These are phyloP conservation scores for Parascedosporium putredinis DNA, from an alignment of 2,329 filamentous ascomycete genomes.

Conservation along the genomic window DNA sequence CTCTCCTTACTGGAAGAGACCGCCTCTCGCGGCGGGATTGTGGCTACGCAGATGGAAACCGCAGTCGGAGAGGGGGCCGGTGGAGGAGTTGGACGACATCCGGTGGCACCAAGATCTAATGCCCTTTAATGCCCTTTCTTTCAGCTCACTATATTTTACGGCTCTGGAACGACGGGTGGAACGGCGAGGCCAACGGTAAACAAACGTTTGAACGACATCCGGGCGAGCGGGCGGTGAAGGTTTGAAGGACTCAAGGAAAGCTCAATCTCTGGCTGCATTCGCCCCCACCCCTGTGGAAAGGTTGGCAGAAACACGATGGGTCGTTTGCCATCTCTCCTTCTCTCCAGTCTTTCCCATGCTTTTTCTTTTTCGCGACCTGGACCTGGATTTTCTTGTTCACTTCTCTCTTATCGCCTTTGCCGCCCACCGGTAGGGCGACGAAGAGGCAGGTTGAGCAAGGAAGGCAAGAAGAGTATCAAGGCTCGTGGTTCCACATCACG, in stretches of 20 bases:
- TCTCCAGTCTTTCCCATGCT: neutral
- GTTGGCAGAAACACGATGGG: slow-evolving; percentile 1
- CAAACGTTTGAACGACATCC: slow-evolving; percentile 2
- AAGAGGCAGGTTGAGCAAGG: too few species aligned
- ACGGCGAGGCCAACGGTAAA: neutral
- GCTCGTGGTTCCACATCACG: too few species aligned
- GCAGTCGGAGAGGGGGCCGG: neutral
- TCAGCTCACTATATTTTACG: neutral
- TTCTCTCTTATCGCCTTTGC: too few species aligned
- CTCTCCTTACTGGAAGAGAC: too few species aligned
- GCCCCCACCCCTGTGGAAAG: slow-evolving; percentile 7
- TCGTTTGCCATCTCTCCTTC: neutral
- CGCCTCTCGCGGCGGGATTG: neutral
- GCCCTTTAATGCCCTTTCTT: neutral
- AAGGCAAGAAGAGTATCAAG: too few species aligned
- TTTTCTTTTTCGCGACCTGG: neutral
- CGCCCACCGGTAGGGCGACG: too few species aligned
- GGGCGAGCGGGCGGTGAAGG: slow-evolving; percentile 4
- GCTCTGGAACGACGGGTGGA: slow-evolving; percentile 4
- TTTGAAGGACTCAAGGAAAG: neutral
- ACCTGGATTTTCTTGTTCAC: too few species aligned
- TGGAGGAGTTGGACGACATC: neutral
- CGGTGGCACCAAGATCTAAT: neutral
- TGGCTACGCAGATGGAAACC: neutral
- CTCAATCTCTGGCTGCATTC: slow-evolving; percentile 7